Base-by-base conservation (phyloP, 768 basidiomycete species). In the Tulasnella sp. region DNA sequence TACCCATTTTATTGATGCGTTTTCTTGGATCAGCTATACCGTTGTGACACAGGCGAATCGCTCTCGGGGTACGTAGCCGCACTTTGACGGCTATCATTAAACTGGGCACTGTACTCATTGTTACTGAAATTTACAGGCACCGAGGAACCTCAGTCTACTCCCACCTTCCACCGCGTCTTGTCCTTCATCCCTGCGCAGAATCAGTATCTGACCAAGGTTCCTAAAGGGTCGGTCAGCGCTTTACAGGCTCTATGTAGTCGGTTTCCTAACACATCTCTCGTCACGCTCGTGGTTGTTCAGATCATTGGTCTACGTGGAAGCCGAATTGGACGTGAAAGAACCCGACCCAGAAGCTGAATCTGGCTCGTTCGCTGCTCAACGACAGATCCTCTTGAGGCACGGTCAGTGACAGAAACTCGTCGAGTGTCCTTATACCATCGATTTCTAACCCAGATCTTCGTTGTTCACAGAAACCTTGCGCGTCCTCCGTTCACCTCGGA, bases 311-410 rank as follows among this genome's bases (percentile, higher is more conserved):
- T 94, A 88, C 74, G 92, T 91, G 40, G 93, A 95, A 79, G 88
- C 92, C 35, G 83, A 82, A 75, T 93, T 85, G 74, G 91, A 93
- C 79, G 79, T 94, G 29, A 90, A 93, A 73, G 74, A 75, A 37
- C 86, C 91, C 9, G 89, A 90, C 44, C 79, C 84, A 6, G 83
- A 81, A 42, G 86, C 90, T 14, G 90, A 92, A 67, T 83, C 90
- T 2, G 80, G 84, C 66, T 86, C 90, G 0, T 86, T 88, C 36
- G 83, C 87, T 70, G 89, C 88, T 1, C 91, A 92, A 77, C 88
- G 90, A 37, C 91, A 93, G 78, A 89, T 94, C 70, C 90, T 92
- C 80, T 83, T 94, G 44, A 83, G 86, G 77, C 92, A 94, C 75
- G 91, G 93, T 91, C 74, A 44, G 85, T 74, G 2, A 17, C 19